Evolutionary conservation across 2,329 filamentous ascomycete species (phyloP), one percentile per base, ranked within the genome.

Genomic region (Beauveria bassiana): DNA sequence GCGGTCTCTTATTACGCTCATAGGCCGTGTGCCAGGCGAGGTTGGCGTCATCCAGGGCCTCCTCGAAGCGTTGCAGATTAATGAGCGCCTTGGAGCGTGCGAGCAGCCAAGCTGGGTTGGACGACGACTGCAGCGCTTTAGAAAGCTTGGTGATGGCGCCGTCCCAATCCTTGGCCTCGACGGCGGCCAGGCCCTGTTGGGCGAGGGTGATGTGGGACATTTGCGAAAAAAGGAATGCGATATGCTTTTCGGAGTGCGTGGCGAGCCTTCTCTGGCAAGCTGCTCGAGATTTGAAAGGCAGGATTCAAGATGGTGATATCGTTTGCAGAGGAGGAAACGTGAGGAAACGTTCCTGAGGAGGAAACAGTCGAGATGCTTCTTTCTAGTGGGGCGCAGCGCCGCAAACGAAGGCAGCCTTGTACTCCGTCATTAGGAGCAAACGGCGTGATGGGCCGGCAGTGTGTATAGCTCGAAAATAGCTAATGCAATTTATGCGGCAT

Each of bases 41-140:
- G 64, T 91, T 85, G 43, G 88, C 86, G 73, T 93, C 89, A 45
- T 77, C 78, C 50, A 95, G 82, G 1, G 91, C 89, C 24, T 83
- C 79, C 2, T 84, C 78, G 61, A 84, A 80, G 56, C 85, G 78
- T 66, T 79, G 79, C 2, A 82, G 79, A 63, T 89, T 84, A 55
- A 90, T 82, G 70, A 92, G 87, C 45, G 91, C 91, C 47, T 87
- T 91, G 5, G 91, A 89, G 22, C 93, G 90, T 66, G 89, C 86
- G 65, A 95, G 84, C 64, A 93, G 88, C 84, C 95, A 97, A 54
- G 83, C 76, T 1, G 91, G 89, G 3, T 90, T 91, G 45, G 78
- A 78, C 0, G 87, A 86, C 14, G 79, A 79, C 64, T 84, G 76
- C 40, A 96, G 78, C 7, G 90, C 91, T 45, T 78, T 74, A 8